Evolutionary conservation across 129 eudicot genomes (phyloP).

Genomic region (Smallanthus sonchifolius): DNA sequence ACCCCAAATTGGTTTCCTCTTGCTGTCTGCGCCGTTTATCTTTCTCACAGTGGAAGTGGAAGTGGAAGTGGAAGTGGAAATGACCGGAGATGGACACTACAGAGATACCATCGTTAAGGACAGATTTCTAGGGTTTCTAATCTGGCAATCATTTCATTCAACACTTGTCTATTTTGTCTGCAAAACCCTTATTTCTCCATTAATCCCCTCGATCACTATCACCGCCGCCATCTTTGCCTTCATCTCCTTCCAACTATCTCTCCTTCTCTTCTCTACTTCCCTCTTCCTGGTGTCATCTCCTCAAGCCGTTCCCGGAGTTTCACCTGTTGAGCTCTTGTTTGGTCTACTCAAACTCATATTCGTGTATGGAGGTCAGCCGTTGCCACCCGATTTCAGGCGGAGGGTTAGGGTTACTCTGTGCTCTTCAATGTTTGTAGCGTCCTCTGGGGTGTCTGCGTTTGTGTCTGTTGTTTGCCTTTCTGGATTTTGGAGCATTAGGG

Average conservation of each 20-base stretch:
- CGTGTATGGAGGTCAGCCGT: slow-evolving; percentile 33
- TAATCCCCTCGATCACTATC: slow-evolving; percentile 23
- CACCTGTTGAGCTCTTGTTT: slow-evolving; percentile 38
- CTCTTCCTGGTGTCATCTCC: slow-evolving; percentile 55
- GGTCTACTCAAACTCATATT: slow-evolving; percentile 39
- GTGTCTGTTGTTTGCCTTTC: slow-evolving; percentile 41
- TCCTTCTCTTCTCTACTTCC: slow-evolving; percentile 44
- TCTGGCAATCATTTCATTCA: slow-evolving; percentile 67
- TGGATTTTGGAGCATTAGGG: slow-evolving; percentile 40
- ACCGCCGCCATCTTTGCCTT: slow-evolving; percentile 12
- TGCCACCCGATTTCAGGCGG: slow-evolving; percentile 33
- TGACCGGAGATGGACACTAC: slow-evolving; percentile 11
- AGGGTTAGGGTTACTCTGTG: slow-evolving; percentile 41
- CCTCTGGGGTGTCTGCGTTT: slow-evolving; percentile 40
- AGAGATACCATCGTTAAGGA: slow-evolving; percentile 24
- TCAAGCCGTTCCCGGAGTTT: slow-evolving; percentile 42
- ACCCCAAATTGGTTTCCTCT: not conserved
- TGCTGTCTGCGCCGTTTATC: not conserved
- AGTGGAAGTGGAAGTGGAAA: slow-evolving; percentile 3
- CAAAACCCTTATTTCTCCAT: slow-evolving; percentile 48
- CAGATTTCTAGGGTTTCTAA: slow-evolving; percentile 66
- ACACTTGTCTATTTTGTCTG: slow-evolving; percentile 34
- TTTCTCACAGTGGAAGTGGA: not conserved
- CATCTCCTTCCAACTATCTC: slow-evolving; percentile 56
- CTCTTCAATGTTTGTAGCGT: slow-evolving; percentile 37